Percentiles rank a stretch among this genome's conserved stretches.
Evolutionary conservation across 2,329 filamentous ascomycete genomes (phyloP).

Genomic region (Sarocladium brachiariae): DNA sequence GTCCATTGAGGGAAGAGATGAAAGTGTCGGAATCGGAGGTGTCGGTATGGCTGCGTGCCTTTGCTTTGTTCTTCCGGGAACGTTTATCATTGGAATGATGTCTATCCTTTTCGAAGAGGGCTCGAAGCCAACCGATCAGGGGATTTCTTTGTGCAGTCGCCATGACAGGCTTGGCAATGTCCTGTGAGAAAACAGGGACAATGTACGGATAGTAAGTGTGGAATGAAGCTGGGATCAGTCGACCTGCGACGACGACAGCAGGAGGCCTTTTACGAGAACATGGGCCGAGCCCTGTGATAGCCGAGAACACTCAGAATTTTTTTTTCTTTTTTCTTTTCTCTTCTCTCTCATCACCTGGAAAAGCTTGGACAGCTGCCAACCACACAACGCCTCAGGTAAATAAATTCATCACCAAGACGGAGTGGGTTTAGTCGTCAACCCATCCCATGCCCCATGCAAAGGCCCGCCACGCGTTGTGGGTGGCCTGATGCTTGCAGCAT

Average conservation of each 20-base stretch:
- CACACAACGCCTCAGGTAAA: too few species aligned
- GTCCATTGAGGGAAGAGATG: slow-evolving; percentile 4
- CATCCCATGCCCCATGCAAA: background rate
- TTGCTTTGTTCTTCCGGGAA: background rate
- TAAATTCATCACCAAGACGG: background rate
- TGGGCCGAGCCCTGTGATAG: too few species aligned
- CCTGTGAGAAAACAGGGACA: background rate
- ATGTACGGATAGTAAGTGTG: background rate
- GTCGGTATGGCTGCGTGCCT: background rate
- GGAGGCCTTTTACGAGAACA: too few species aligned
- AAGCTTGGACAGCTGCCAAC: too few species aligned
- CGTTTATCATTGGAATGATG: background rate
- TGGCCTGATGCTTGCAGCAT: slow-evolving; percentile 4
- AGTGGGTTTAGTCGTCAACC: background rate
- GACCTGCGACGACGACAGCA: too few species aligned
- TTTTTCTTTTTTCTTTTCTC: too few species aligned
- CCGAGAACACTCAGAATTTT: too few species aligned
- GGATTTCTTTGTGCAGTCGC: background rate
- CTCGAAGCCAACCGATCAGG: background rate
- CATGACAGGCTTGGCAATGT: background rate
- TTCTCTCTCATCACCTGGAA: too few species aligned
- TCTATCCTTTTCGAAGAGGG: slow-evolving; percentile 4
- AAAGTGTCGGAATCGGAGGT: slow-evolving; percentile 4
- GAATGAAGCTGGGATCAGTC: background rate
- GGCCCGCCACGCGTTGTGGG: background rate